phyloP scores from a whole-genome alignment of 108 stramenopile genomes.

The Skeletonema tropicum region DNA sequence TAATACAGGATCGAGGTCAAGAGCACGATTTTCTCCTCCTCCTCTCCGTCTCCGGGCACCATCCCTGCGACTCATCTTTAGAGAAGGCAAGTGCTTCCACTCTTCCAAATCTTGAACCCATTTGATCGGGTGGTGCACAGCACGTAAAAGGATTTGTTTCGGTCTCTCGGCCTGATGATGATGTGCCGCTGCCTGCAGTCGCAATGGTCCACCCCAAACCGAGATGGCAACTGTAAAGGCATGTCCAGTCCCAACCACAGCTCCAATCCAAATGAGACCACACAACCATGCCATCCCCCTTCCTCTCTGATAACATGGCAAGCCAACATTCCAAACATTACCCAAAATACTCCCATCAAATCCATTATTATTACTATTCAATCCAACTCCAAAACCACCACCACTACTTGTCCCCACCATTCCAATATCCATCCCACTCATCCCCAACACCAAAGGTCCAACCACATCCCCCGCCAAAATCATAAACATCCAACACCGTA shows the following conservation, averaged over 20 bases:
- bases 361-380: neutral
- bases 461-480: slow-evolving; percentile 18
- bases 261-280: slow-evolving; percentile 66
- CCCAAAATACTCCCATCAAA: neutral
- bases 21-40: slow-evolving; percentile 12
- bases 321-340: slow-evolving; percentile 24
- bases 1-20: slow-evolving; percentile 60
- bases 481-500: slow-evolving; percentile 47
- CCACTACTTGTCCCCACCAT: slow-evolving; percentile 7
- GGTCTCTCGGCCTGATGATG: slow-evolving; percentile 36
- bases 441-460: slow-evolving; percentile 13
- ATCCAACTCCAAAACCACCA: neutral
- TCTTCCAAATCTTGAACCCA: slow-evolving; percentile 65
- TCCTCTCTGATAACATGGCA: slow-evolving; percentile 32
- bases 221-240: slow-evolving; percentile 50
- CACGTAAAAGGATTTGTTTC: slow-evolving; percentile 26
- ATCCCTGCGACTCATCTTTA: slow-evolving; percentile 3
- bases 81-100: slow-evolving; percentile 48
- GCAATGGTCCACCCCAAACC: slow-evolving; percentile 61
- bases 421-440: slow-evolving; percentile 10
- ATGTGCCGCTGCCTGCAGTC: slow-evolving; percentile 52
- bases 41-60: neutral
- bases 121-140: slow-evolving; percentile 50
- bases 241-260: slow-evolving; percentile 62
- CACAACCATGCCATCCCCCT: slow-evolving; percentile 57